Evolutionary conservation across 345 rosid genomes (phyloP).

Genomic region (Lepidium didymum): DNA sequence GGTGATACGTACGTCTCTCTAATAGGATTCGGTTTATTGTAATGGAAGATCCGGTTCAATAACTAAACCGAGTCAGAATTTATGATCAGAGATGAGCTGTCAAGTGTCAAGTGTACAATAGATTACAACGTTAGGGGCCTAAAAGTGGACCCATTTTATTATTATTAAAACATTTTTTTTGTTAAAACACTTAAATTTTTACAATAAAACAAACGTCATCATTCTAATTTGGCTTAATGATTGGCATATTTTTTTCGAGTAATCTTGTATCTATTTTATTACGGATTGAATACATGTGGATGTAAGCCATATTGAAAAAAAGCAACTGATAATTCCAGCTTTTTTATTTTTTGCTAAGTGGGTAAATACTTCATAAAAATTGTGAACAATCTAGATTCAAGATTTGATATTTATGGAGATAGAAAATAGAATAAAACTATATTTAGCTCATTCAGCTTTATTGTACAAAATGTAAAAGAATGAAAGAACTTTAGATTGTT

Average conservation of each 20-base stretch:
- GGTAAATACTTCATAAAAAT: too few species aligned
- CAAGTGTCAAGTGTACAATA: background rate
- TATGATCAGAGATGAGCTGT: slow-evolving; percentile 4
- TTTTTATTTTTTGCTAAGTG: too few species aligned
- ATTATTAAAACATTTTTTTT: background rate
- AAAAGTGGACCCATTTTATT: background rate
- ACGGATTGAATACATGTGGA: background rate
- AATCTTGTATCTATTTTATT: background rate
- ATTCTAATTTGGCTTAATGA: background rate
- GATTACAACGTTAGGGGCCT: background rate
- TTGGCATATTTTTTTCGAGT: background rate
- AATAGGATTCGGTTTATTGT: slow-evolving; percentile 18
- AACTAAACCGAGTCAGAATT: background rate
- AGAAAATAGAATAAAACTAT: too few species aligned
- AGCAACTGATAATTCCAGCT: too few species aligned
- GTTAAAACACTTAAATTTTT: background rate
- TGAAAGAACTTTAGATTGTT: too few species aligned
- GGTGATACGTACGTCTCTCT: slow-evolving; percentile 21
- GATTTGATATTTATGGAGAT: too few species aligned
- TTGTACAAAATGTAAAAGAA: too few species aligned
- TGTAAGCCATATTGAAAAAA: background rate
- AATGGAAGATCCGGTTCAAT: background rate
- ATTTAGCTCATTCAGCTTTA: too few species aligned
- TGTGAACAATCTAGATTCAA: too few species aligned
- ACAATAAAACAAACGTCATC: background rate